These are phyloP conservation scores for Trichoderma orchidacearum DNA, from an alignment of 495 filamentous ascomycete species.

Conservation along the genomic window DNA sequence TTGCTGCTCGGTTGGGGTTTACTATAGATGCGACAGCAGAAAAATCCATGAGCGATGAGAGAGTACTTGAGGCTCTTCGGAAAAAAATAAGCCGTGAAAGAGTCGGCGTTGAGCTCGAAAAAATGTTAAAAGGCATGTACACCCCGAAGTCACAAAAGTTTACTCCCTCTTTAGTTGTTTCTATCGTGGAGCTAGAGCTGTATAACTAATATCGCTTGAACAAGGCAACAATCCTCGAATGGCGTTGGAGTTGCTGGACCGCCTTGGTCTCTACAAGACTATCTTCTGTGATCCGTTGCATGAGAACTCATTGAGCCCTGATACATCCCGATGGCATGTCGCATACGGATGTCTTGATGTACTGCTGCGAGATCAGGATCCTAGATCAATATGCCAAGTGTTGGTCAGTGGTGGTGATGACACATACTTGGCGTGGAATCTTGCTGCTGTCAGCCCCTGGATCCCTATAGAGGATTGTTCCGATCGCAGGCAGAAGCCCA, in stretches of 20 bases:
- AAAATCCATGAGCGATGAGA: slow-evolving; percentile 56
- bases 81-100: slow-evolving; percentile 88
- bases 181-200: background rate
- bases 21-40: slow-evolving; percentile 54
- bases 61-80: slow-evolving; percentile 62
- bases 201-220: background rate
- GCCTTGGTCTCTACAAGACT: slow-evolving; percentile 59
- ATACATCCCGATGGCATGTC: slow-evolving; percentile 26
- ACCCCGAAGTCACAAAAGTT: background rate
- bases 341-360: slow-evolving; percentile 37
- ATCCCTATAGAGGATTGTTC: slow-evolving; percentile 35
- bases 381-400: slow-evolving; percentile 31
- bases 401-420: slow-evolving; percentile 48
- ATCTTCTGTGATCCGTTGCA: slow-evolving; percentile 61
- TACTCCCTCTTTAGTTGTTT: too few species aligned
- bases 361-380: slow-evolving; percentile 32
- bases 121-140: slow-evolving; percentile 65
- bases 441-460: slow-evolving; percentile 69
- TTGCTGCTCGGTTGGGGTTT: slow-evolving; percentile 76
- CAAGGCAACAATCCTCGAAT: slow-evolving; percentile 53
- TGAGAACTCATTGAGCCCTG: slow-evolving; percentile 17
- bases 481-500: slow-evolving; percentile 24
- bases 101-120: slow-evolving; percentile 69
- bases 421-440: slow-evolving; percentile 57
- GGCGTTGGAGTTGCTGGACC: slow-evolving; percentile 59